Conservation (phyloP, 164 flowering plant species). For the Malania oleifera region DNA sequence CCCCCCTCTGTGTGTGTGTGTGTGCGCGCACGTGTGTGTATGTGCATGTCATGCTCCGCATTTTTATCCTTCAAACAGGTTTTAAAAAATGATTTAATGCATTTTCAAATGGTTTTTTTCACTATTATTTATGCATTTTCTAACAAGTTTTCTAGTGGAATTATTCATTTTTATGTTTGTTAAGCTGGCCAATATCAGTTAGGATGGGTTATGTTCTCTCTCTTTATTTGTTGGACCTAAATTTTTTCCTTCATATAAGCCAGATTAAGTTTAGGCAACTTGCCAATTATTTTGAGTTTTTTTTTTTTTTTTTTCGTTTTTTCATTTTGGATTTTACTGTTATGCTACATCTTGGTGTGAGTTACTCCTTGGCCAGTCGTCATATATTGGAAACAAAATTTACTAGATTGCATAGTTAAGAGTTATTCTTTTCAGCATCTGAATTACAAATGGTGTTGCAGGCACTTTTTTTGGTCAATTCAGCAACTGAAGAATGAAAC, state of each 20-base stretch:
- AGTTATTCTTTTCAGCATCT: constrained; percentile 6
- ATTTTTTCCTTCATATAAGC: background rate
- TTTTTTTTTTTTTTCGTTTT: too few relatives aligned
- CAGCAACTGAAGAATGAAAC: constrained; percentile 15
- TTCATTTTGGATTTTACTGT: background rate
- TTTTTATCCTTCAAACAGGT: too few relatives aligned
- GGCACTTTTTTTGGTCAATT: constrained; percentile 19
- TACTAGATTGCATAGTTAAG: constrained; percentile 7
- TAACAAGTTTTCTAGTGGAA: background rate
- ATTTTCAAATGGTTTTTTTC: background rate
- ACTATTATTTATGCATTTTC: background rate
- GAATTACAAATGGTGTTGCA: constrained; percentile 23
- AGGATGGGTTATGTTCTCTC: background rate
- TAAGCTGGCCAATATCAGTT: background rate
- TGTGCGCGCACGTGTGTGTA: too few relatives aligned
- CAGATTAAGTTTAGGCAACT: background rate
- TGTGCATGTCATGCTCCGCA: too few relatives aligned
- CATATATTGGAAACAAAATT: constrained; percentile 5
- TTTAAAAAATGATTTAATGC: background rate
- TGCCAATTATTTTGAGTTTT: background rate
- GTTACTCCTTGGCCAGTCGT: background rate
- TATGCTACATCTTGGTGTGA: background rate
- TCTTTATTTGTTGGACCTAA: background rate
- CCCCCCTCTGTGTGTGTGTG: background rate
- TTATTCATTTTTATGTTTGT: background rate